phyloP scores from a whole-genome alignment of 2,329 filamentous ascomycete species.

The Gnomoniopsis smithogilvyi region DNA sequence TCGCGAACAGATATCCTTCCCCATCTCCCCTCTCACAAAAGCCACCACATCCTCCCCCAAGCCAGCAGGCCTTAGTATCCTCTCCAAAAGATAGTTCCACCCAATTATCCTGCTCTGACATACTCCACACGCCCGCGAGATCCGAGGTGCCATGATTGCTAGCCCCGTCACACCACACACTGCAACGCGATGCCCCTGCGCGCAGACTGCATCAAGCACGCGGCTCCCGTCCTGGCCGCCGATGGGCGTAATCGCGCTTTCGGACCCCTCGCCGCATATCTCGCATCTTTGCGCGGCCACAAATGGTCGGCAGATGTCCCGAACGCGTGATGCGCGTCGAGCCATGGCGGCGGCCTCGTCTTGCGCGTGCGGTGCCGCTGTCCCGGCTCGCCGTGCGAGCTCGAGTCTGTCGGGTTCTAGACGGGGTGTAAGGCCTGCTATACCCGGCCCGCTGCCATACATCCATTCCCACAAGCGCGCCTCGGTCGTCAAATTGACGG shows the following conservation, averaged over 20 bases:
- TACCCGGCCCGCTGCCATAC: constrained; percentile 49
- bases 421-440: constrained; percentile 36
- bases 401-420: constrained; percentile 2
- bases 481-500: constrained; percentile 57
- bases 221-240: neutral
- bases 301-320: constrained; percentile 36
- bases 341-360: constrained; percentile 4
- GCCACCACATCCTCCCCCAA: constrained; percentile 17
- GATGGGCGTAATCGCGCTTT: neutral
- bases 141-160: constrained; percentile 51
- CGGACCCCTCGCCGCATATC: constrained; percentile 38
- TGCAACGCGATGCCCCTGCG: constrained; percentile 34
- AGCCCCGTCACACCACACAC: constrained; percentile 50
- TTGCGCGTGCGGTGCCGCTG: neutral
- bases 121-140: constrained; percentile 52
- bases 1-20: constrained; percentile 27
- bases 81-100: constrained; percentile 35
- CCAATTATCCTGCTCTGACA: constrained; percentile 51
- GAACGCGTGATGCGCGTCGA: constrained; percentile 24
- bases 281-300: constrained; percentile 39
- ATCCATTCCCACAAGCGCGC: constrained; percentile 56
- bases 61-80: constrained; percentile 21
- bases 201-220: constrained; percentile 26
- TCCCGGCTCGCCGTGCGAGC: constrained; percentile 3
- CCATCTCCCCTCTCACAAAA: constrained; percentile 19